Conservation (phyloP, 306 rosid genomes). For the Malus sylvestris region DNA sequence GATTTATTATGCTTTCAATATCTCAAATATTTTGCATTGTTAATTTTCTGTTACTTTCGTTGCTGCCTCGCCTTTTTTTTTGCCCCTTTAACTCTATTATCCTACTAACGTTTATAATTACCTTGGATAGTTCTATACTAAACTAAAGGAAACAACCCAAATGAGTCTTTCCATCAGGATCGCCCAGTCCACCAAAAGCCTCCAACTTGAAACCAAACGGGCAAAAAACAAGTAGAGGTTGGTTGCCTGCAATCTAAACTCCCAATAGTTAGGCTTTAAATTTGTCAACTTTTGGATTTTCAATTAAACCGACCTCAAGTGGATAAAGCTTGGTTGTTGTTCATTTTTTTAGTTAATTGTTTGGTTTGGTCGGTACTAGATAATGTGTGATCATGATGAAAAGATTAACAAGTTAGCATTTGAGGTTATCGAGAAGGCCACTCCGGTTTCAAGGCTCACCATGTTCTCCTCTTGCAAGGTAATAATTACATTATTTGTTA, state of each 20-base stretch:
- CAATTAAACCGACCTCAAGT: too few relatives aligned
- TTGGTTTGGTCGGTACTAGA: slow-evolving; percentile 31
- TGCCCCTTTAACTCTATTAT: too few relatives aligned
- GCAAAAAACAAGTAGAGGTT: slow-evolving; percentile 63
- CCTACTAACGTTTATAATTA: too few relatives aligned
- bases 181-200: too few relatives aligned
- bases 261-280: not conserved
- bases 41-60: too few relatives aligned
- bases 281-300: not conserved
- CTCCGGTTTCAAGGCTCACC: slow-evolving; percentile 72
- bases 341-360: not conserved
- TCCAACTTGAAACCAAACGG: too few relatives aligned
- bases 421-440: slow-evolving; percentile 55
- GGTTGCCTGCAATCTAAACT: slow-evolving; percentile 12
- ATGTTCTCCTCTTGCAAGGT: slow-evolving; percentile 98
- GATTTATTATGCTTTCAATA: not conserved
- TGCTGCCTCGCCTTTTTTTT: too few relatives aligned
- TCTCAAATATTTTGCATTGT: too few relatives aligned
- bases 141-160: too few relatives aligned
- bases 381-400: slow-evolving; percentile 70
- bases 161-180: too few relatives aligned
- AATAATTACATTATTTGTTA: not conserved
- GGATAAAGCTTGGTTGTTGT: too few relatives aligned
- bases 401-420: slow-evolving; percentile 77
- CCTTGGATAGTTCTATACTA: too few relatives aligned